Base-by-base conservation (phyloP, 352 stramenopile genomes). In the Phytophthora citrophthora region DNA sequence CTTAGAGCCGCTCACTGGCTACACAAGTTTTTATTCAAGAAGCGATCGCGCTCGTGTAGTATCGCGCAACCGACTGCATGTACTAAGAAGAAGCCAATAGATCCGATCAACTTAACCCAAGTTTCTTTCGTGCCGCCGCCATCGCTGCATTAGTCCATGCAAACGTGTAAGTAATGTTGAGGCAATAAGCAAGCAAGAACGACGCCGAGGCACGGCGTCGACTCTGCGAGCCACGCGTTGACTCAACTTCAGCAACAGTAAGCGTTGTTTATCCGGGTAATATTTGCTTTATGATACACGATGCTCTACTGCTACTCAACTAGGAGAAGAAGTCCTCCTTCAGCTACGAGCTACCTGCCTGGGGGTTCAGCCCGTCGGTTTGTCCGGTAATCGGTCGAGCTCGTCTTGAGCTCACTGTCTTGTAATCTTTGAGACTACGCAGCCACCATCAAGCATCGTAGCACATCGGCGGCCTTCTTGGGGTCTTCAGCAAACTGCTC, bases 401-500 rank as follows among this genome's bases (percentile, higher is more conserved):
- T 70, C 59, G 34, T 58, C 47, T 46, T n/a, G 48, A 60, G 39
- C 45, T 64, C 50, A 39, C 62, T 62, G 44, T 55, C 18, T 44
- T 44, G 55, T 34, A 57, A 58, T 50, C 20, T 56, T 46, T 49
- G 26, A 57, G 29, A 34, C 54, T 72, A 79, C 12, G 48, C 64
- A 20, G 47, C 52, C 32, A 52, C 40, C 54, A 73, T 63, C 38
- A 93, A 68, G 59, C 76, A 83, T 10, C 71, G 79, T 50, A 93
- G 67, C 51, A 89, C 74, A 23, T 88, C 74, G 5, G 76, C 70
- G 32, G 69, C 70, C 48, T 86, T 87, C 66, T 77, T 73, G 3
- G 85, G 79, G 38, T 90, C 78, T 18, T 78, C 51, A 9, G 71
- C 70, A 41, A 90, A 89, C 50, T 73, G 82, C 55, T 75, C 46